These are phyloP conservation scores for Deuterostichococcus epilithicus DNA, from an alignment of 139 green algal species.

Conservation along the genomic window DNA sequence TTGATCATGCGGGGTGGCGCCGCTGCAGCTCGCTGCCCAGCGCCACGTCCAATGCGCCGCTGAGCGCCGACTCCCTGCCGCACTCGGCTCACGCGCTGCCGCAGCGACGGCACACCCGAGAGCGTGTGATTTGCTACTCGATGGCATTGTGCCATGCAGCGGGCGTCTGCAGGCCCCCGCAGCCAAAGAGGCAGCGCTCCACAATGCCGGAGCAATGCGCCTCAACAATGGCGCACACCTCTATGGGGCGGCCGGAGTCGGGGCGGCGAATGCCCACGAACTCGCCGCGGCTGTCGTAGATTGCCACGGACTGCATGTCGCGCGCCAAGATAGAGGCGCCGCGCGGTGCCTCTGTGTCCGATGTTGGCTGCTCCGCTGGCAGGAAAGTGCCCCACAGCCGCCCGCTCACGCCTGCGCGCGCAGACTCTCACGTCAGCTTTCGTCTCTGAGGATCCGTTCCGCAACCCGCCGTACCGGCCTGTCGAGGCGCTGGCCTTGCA, in stretches of 20 bases:
- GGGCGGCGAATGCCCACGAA: conserved; percentile 92
- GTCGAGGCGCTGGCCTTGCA: not conserved
- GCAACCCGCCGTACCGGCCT: not conserved
- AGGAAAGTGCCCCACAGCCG: conserved; percentile 81
- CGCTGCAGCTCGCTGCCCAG: no score
- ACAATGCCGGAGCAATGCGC: no score
- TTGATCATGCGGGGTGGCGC: no score
- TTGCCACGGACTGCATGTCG: conserved; percentile 83
- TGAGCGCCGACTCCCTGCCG: no score
- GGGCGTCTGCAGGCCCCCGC: no score
- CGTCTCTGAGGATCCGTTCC: not conserved
- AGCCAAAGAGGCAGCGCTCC: no score
- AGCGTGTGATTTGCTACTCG: no score
- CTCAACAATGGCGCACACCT: conserved; percentile 14
- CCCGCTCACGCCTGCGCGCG: conserved; percentile 30
- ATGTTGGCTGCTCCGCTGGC: conserved; percentile 37
- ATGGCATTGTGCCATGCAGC: no score
- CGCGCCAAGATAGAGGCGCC: conserved; percentile 73
- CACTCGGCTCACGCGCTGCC: no score
- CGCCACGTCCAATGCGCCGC: no score
- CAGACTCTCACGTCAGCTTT: conserved; percentile 11
- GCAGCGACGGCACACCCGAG: no score
- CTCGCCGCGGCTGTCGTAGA: conserved; percentile 86
- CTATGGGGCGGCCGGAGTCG: conserved; percentile 78
- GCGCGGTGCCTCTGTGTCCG: conserved; percentile 1